Conservation (phyloP, 2,329 filamentous ascomycete species). For the Blastomyces parvus region DNA sequence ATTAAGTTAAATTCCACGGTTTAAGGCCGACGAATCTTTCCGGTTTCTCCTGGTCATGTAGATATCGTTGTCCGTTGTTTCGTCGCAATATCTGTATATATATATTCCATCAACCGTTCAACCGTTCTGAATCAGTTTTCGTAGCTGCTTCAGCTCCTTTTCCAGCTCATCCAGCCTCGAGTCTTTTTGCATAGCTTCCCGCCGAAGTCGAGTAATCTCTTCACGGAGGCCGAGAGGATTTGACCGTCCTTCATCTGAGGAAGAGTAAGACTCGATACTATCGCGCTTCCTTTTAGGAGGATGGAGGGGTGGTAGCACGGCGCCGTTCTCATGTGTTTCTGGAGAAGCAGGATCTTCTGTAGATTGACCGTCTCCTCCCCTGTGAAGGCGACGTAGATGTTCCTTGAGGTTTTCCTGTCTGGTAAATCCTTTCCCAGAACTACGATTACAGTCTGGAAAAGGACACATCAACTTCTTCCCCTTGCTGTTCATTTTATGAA, state of each 20-base stretch:
- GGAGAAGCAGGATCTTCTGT: background rate
- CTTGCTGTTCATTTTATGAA: constrained; percentile 81
- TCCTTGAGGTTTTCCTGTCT: constrained; percentile 90
- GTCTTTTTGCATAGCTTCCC: constrained; percentile 52
- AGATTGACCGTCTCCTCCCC: constrained; percentile 26
- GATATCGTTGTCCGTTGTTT: background rate
- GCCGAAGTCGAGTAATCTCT: constrained; percentile 57
- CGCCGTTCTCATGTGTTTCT: constrained; percentile 4
- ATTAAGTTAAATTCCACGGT: background rate
- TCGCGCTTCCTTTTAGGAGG: constrained; percentile 19
- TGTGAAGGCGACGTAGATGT: constrained; percentile 84
- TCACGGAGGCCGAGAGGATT: constrained; percentile 46
- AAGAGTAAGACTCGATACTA: constrained; percentile 25
- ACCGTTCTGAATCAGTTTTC: constrained; percentile 7
- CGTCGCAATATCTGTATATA: background rate
- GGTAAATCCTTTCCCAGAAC: constrained; percentile 80
- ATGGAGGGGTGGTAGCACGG: background rate
- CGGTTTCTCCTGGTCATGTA: background rate
- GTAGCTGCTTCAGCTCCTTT: constrained; percentile 13
- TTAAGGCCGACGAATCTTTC: background rate
- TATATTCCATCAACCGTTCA: background rate
- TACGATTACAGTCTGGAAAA: constrained; percentile 77
- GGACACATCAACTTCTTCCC: constrained; percentile 86
- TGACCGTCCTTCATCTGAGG: constrained; percentile 16
- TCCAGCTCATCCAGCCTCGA: constrained; percentile 36